These are phyloP conservation scores for Macadamia integrifolia DNA, from an alignment of 164 flowering plant genomes.

Conservation along the genomic window DNA sequence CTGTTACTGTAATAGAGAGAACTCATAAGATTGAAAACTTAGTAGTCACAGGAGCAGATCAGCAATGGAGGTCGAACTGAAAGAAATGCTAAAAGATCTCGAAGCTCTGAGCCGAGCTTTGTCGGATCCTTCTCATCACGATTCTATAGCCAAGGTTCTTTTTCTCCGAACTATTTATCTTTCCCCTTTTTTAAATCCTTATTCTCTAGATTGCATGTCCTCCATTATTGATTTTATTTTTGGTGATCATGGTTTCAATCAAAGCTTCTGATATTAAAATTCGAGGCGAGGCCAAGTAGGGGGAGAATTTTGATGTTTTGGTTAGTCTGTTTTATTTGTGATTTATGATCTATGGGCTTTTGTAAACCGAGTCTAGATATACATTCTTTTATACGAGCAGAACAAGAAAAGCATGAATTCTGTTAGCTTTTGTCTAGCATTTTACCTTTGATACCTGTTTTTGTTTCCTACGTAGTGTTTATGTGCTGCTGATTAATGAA, in stretches of 20 bases:
- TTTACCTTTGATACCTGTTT: too few species aligned
- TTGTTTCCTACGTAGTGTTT: too few species aligned
- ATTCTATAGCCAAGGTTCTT: slow-evolving; percentile 44
- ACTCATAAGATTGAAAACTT: too few species aligned
- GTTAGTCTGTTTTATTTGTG: background rate
- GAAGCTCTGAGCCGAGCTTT: slow-evolving; percentile 42
- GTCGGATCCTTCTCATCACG: slow-evolving; percentile 36
- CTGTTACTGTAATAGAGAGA: background rate
- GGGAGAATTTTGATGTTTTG: background rate
- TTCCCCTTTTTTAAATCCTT: background rate
- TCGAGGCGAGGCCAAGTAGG: background rate
- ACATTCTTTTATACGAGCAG: background rate
- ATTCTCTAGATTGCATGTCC: background rate
- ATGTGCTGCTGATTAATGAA: too few species aligned
- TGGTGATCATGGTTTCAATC: too few species aligned
- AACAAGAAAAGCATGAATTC: background rate
- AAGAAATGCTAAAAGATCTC: slow-evolving; percentile 49
- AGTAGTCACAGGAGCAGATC: slow-evolving; percentile 18
- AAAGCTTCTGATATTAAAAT: background rate
- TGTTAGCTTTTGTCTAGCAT: background rate
- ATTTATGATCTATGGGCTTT: background rate
- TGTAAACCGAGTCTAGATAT: background rate
- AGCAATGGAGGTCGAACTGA: slow-evolving; percentile 71
- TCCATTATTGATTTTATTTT: too few species aligned
- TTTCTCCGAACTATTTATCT: background rate